Conservation (phyloP, 2,329 filamentous ascomycete genomes). For the Zymoseptoria brevis region DNA sequence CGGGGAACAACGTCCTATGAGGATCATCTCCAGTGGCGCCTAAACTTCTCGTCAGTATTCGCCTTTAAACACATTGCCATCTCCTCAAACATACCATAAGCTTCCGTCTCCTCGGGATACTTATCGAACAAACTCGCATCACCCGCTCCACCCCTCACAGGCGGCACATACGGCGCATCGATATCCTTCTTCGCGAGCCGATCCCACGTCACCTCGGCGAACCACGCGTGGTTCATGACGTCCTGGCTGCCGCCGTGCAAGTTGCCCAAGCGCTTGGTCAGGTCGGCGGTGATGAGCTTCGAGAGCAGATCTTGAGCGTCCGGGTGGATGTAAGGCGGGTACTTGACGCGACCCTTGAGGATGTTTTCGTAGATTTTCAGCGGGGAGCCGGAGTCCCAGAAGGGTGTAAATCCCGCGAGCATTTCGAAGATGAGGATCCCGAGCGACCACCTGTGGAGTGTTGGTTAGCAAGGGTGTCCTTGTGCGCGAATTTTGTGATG, state of each 20-base stretch:
- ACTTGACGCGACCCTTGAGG: slow-evolving; percentile 89
- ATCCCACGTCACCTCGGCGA: slow-evolving; percentile 96
- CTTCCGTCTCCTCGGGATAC: slow-evolving; percentile 93
- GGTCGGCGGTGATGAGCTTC: slow-evolving; percentile 84
- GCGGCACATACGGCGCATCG: slow-evolving; percentile 93
- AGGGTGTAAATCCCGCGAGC: slow-evolving; percentile 97
- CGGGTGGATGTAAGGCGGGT: slow-evolving; percentile 88
- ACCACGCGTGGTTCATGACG: slow-evolving; percentile 94
- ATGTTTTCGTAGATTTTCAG: slow-evolving; percentile 99
- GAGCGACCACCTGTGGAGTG: slow-evolving; percentile 74
- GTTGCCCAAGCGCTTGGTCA: slow-evolving; percentile 93
- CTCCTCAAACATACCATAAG: slow-evolving; percentile 57
- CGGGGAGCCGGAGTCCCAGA: slow-evolving; percentile 95
- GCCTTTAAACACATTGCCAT: background rate
- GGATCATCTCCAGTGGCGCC: background rate
- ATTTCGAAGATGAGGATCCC: slow-evolving; percentile 99
- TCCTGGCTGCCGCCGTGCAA: slow-evolving; percentile 83
- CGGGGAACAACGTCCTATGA: background rate
- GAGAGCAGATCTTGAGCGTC: slow-evolving; percentile 90
- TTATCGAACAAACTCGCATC: slow-evolving; percentile 97
- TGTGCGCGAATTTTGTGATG: background rate
- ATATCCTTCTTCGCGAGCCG: slow-evolving; percentile 90
- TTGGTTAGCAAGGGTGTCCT: background rate
- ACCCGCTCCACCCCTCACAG: slow-evolving; percentile 84
- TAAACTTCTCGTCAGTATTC: background rate